phyloP scores from a whole-genome alignment of 805 yeast genomes.

The Teunomyces stri region DNA sequence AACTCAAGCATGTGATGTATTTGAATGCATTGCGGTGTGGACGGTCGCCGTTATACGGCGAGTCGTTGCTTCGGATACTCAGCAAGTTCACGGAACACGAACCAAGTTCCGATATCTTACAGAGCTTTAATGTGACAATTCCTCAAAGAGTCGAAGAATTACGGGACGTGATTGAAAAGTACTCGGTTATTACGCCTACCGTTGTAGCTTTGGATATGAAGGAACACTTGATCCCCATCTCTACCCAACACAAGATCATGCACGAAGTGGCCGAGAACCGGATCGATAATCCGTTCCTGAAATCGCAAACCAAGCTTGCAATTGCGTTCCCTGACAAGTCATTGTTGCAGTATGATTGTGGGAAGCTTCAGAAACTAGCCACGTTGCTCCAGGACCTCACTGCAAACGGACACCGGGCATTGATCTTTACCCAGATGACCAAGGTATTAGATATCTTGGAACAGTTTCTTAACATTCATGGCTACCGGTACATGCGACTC shows the following conservation, averaged over 20 bases:
- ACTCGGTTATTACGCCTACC: slow-evolving; percentile 83
- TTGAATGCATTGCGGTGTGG: slow-evolving; percentile 65
- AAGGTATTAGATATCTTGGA: slow-evolving; percentile 91
- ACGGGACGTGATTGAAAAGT: slow-evolving; percentile 62
- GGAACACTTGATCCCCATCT: slow-evolving; percentile 45
- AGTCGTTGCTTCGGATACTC: slow-evolving; percentile 48
- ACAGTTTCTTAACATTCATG: slow-evolving; percentile 90
- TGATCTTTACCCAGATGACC: slow-evolving; percentile 98
- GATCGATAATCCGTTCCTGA: slow-evolving; percentile 64
- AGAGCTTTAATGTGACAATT: slow-evolving; percentile 23
- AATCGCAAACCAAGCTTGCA: slow-evolving; percentile 78
- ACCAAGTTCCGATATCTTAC: slow-evolving; percentile 13
- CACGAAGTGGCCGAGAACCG: slow-evolving; percentile 30
- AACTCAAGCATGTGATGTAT: slow-evolving; percentile 55
- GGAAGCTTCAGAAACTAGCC: slow-evolving; percentile 87
- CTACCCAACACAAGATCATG: slow-evolving; percentile 31
- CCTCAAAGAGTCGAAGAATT: slow-evolving; percentile 31
- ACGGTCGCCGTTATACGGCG: slow-evolving; percentile 66
- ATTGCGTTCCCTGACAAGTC: slow-evolving; percentile 97
- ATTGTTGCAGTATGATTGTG: slow-evolving; percentile 91
- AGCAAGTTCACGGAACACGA: slow-evolving; percentile 15
- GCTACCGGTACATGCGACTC: slow-evolving; percentile 88
- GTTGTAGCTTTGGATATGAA: slow-evolving; percentile 76
- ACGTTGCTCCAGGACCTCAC: slow-evolving; percentile 70
- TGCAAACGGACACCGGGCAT: slow-evolving; percentile 86